phyloP scores from a whole-genome alignment of 2,329 filamentous ascomycete species.

The Dendryphion nanum region DNA sequence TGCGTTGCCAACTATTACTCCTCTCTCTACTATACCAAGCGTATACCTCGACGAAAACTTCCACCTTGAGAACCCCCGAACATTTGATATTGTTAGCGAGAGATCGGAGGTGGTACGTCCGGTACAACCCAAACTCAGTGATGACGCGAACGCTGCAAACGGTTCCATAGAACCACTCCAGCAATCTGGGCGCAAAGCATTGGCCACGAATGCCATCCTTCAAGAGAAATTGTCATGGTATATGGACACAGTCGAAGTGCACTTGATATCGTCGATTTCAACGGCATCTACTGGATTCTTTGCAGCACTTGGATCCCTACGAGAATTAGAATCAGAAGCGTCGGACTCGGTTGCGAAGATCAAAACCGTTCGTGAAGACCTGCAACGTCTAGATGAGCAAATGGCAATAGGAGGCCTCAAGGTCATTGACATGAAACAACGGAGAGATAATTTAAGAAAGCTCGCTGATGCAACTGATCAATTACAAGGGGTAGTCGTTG shows the following conservation, averaged over 20 bases:
- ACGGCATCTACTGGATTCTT: conserved; percentile 96
- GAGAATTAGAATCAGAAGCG: conserved; percentile 88
- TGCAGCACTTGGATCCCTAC: conserved; percentile 83
- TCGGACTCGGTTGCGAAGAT: conserved; percentile 88
- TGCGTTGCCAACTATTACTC: conserved; percentile 70
- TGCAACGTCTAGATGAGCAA: conserved; percentile 78
- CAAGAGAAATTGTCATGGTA: conserved; percentile 99
- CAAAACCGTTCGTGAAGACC: conserved; percentile 73
- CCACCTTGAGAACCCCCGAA: conserved; percentile 91
- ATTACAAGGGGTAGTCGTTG: conserved; percentile 73
- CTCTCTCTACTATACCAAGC: conserved; percentile 83
- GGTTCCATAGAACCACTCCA: conserved; percentile 58
- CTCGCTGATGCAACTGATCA: conserved; percentile 82
- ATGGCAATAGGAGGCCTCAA: conserved; percentile 83
- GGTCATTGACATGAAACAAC: conserved; percentile 77
- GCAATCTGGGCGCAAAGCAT: conserved; percentile 66
- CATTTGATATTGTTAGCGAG: conserved; percentile 95
- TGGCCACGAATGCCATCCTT: conserved; percentile 94
- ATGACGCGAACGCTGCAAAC: conserved; percentile 58
- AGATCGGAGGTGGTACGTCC: conserved; percentile 88
- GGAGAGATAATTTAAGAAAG: conserved; percentile 80
- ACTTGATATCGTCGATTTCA: conserved; percentile 93
- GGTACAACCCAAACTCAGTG: conserved; percentile 46
- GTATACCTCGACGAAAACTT: conserved; percentile 97
- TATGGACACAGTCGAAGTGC: conserved; percentile 98